Percentiles rank a stretch among this genome's conserved stretches.
Conservation (phyloP, 257 asterid genomes). For the Solanum neorickii region DNA sequence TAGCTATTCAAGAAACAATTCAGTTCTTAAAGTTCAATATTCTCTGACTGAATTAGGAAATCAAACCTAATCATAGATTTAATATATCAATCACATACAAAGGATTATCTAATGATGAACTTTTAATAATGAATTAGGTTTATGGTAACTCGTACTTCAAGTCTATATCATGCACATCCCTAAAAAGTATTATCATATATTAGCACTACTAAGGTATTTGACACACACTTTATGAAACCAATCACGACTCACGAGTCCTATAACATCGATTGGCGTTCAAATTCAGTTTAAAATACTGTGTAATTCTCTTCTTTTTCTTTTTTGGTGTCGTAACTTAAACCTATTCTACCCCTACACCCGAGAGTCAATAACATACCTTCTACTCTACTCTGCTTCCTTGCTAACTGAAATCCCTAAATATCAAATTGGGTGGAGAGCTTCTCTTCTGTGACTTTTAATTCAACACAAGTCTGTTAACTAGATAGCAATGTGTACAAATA, state of each 20-base stretch:
- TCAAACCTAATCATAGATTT: background rate
- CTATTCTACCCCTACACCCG: background rate
- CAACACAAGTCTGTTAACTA: background rate
- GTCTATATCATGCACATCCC: background rate
- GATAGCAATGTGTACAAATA: background rate
- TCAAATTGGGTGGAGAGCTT: background rate
- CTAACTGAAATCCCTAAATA: background rate
- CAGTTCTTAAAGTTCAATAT: background rate
- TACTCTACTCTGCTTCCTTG: background rate
- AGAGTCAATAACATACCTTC: background rate
- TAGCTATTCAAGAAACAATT: background rate
- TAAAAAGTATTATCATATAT: background rate
- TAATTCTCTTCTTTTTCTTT: too few relatives aligned
- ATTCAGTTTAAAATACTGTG: too few relatives aligned
- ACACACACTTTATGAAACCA: background rate
- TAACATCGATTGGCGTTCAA: background rate
- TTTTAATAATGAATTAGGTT: background rate
- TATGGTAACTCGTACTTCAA: background rate
- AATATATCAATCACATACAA: background rate
- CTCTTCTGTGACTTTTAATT: background rate
- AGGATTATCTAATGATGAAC: background rate
- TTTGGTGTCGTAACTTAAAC: background rate
- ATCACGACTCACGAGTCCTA: background rate
- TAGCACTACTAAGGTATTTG: background rate
- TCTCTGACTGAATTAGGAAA: background rate